Percentiles rank a stretch among this genome's conserved stretches.
Conservation (phyloP, 306 rosid genomes). For the Abrus pulchellus region DNA sequence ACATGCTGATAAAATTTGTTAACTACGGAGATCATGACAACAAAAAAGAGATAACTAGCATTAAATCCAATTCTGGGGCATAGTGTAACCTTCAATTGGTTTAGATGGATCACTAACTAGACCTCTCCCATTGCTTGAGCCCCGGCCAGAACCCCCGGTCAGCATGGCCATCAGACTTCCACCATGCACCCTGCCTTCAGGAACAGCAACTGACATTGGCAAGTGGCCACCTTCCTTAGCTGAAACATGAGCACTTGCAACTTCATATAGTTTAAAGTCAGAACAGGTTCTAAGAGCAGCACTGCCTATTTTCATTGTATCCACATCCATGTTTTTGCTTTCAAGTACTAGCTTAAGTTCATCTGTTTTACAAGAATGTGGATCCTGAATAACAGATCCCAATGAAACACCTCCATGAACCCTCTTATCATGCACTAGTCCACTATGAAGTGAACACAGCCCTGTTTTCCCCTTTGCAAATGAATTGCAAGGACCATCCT, state of each 20-base stretch:
- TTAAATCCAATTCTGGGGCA: constrained; percentile 73
- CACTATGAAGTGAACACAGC: constrained; percentile 88
- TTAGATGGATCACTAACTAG: constrained; percentile 50
- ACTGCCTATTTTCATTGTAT: constrained; percentile 48
- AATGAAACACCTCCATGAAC: constrained; percentile 91
- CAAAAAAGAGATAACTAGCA: constrained; percentile 29
- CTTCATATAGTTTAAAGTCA: constrained; percentile 49
- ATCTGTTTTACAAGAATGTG: constrained; percentile 57
- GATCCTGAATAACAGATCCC: constrained; percentile 67
- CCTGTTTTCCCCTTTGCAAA: constrained; percentile 93
- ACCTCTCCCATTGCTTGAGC: constrained; percentile 55
- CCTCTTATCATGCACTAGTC: constrained; percentile 89
- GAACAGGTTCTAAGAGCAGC: constrained; percentile 38
- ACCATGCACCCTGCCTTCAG: constrained; percentile 96
- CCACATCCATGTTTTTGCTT: constrained; percentile 61
- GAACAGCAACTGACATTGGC: constrained; percentile 52
- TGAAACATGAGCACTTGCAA: constrained; percentile 42
- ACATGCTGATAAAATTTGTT: constrained; percentile 50
- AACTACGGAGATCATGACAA: constrained; percentile 52
- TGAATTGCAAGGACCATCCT: constrained; percentile 77
- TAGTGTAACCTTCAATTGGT: constrained; percentile 52
- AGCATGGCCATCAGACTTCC: constrained; percentile 89
- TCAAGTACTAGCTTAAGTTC: constrained; percentile 53
- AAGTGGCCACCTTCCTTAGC: constrained; percentile 50
- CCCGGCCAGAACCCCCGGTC: constrained; percentile 53